Percentiles rank a stretch among this genome's conserved stretches.
Evolutionary conservation across 495 filamentous ascomycete genomes (phyloP).

Genomic region (Hypoxylon cercidicola): DNA sequence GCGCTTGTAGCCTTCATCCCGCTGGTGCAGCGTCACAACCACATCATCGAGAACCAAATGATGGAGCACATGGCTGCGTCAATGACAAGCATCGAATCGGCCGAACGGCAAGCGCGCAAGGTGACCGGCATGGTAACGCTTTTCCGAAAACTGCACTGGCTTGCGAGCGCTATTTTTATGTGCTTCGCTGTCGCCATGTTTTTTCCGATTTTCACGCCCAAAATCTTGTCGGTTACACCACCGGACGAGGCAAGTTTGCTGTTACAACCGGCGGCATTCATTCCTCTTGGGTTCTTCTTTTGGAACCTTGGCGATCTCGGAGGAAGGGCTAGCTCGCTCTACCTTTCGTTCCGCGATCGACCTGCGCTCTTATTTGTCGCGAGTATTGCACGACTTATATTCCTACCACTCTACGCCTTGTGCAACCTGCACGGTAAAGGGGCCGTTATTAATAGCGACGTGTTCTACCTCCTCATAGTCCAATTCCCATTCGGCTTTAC

Average conservation of each 20-base stretch:
- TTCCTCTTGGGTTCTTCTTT: slow-evolving; percentile 88
- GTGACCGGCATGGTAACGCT: slow-evolving; percentile 72
- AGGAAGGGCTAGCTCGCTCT: slow-evolving; percentile 74
- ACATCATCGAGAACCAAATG: slow-evolving; percentile 53
- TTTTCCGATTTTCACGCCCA: slow-evolving; percentile 90
- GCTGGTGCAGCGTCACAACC: slow-evolving; percentile 57
- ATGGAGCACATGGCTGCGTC: slow-evolving; percentile 51
- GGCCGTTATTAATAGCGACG: slow-evolving; percentile 78
- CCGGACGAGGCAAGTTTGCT: slow-evolving; percentile 62
- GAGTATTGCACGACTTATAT: slow-evolving; percentile 69
- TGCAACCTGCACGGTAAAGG: slow-evolving; percentile 82
- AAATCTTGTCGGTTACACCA: slow-evolving; percentile 76
- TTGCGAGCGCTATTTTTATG: slow-evolving; percentile 75
- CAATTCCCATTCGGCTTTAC: slow-evolving; percentile 84
- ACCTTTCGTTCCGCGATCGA: slow-evolving; percentile 66
- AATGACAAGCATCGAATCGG: slow-evolving; percentile 57
- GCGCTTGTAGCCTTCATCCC: slow-evolving; percentile 67
- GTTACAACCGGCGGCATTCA: slow-evolving; percentile 78
- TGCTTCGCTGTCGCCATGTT: slow-evolving; percentile 90
- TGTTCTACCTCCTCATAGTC: slow-evolving; percentile 87
- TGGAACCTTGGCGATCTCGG: slow-evolving; percentile 92
- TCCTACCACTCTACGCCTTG: slow-evolving; percentile 86
- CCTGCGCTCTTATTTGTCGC: slow-evolving; percentile 72
- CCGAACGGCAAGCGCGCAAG: slow-evolving; percentile 61
- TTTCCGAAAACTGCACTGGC: slow-evolving; percentile 77